Evolutionary conservation across 1,284 basidiomycete genomes (phyloP).

Genomic region (Leccinum proliferum): DNA sequence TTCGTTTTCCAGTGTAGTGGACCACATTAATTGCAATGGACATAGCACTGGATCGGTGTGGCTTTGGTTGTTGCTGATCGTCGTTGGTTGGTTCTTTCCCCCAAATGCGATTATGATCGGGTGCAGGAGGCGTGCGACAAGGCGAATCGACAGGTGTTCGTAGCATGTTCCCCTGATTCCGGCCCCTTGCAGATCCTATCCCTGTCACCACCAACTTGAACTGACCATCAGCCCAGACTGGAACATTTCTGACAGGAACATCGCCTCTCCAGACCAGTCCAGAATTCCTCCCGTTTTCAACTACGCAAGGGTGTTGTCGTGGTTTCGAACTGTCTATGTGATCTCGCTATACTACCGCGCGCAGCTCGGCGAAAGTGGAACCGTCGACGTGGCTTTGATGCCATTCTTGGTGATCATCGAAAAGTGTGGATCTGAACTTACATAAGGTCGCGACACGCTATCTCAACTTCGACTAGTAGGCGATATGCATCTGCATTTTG

Average conservation of each 20-base stretch:
- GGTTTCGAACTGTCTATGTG: constrained; percentile 20
- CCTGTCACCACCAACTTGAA: constrained; percentile 11
- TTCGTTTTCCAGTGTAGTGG: constrained; percentile 28
- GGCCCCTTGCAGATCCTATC: not conserved
- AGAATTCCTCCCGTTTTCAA: constrained; percentile 28
- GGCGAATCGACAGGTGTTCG: constrained; percentile 24
- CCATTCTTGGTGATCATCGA: not conserved
- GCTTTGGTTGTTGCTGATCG: constrained; percentile 39
- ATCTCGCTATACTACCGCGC: constrained; percentile 18
- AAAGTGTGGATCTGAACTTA: too few species aligned
- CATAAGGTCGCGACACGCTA: too few species aligned
- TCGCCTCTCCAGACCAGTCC: constrained; percentile 17
- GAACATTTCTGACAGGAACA: not conserved
- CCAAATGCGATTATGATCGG: constrained; percentile 34
- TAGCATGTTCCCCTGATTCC: constrained; percentile 2
- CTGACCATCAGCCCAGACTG: constrained; percentile 17
- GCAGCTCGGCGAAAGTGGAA: constrained; percentile 13
- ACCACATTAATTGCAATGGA: constrained; percentile 28
- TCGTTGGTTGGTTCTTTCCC: constrained; percentile 36
- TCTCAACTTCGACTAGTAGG: too few species aligned
- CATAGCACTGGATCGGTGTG: constrained; percentile 34
- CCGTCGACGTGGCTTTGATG: constrained; percentile 4
- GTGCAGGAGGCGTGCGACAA: constrained; percentile 27
- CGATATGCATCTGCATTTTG: too few species aligned
- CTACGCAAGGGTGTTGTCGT: constrained; percentile 25